phyloP scores from a whole-genome alignment of 805 yeast species.

The Saccharomycopsis fermentans region DNA sequence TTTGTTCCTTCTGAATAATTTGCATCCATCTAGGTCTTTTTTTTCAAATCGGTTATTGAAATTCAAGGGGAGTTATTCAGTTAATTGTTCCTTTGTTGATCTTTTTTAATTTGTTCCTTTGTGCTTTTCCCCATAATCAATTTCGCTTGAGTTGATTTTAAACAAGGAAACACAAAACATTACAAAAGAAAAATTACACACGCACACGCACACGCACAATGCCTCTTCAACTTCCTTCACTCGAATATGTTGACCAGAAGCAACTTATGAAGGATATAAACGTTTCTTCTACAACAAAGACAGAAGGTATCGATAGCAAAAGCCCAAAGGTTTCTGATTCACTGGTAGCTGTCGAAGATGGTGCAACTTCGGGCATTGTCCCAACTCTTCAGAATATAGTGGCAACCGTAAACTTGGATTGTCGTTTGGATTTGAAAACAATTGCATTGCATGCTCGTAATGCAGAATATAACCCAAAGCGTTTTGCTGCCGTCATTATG shows the following conservation, averaged over 20 bases:
- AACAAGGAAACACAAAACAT: background rate
- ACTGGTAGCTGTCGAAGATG: constrained; percentile 29
- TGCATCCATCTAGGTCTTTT: background rate
- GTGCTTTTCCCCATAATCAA: too few species aligned
- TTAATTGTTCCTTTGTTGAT: constrained; percentile 4
- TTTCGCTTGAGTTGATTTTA: too few species aligned
- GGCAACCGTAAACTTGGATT: constrained; percentile 94
- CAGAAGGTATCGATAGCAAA: background rate
- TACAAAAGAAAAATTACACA: background rate
- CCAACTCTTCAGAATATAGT: constrained; percentile 93
- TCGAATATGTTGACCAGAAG: constrained; percentile 13
- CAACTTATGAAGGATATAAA: constrained; percentile 6
- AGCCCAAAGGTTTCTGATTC: background rate
- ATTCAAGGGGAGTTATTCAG: constrained; percentile 7
- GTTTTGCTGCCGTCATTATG: constrained; percentile 99
- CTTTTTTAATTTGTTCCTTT: background rate
- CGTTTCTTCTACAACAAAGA: background rate
- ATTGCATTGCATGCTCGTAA: constrained; percentile 98
- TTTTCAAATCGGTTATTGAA: background rate
- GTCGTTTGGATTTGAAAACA: constrained; percentile 91
- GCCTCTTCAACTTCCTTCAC: constrained; percentile 17
- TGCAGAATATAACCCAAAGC: constrained; percentile 96
- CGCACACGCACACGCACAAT: too few species aligned
- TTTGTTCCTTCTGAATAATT: background rate
- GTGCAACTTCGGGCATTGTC: constrained; percentile 86